Conservation (phyloP, 2,329 filamentous ascomycete genomes). For the Myriosclerotinia scirpicola region DNA sequence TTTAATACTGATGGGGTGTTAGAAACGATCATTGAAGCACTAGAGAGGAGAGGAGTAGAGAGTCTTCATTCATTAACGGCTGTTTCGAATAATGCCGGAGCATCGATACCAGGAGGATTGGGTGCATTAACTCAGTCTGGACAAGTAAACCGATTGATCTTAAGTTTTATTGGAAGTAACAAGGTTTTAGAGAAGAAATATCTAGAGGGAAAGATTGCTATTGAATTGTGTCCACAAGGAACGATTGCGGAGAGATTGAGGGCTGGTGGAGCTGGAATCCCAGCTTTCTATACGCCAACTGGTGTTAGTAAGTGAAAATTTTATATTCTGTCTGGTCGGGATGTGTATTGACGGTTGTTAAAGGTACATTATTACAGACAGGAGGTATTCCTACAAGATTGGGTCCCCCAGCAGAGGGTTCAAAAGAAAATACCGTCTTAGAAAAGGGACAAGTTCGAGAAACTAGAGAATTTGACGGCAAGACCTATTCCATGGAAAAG, state of each 20-base stretch:
- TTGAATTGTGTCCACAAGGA: constrained; percentile 75
- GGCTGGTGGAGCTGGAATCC: constrained; percentile 71
- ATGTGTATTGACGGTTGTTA: background rate
- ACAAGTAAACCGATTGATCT: constrained; percentile 68
- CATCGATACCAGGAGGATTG: constrained; percentile 65
- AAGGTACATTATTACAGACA: constrained; percentile 63
- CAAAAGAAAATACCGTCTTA: constrained; percentile 45
- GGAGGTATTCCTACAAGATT: constrained; percentile 67
- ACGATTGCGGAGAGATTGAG: constrained; percentile 69
- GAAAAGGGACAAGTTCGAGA: constrained; percentile 66
- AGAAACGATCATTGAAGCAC: constrained; percentile 70
- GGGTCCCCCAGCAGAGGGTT: constrained; percentile 50
- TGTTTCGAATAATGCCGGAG: constrained; percentile 77
- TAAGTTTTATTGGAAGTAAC: constrained; percentile 75
- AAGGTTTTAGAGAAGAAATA: constrained; percentile 74
- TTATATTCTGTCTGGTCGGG: accelerated
- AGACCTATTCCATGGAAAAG: constrained; percentile 74
- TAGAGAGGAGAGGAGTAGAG: constrained; percentile 58
- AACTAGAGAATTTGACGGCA: constrained; percentile 69
- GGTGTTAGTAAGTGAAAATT: constrained; percentile 55
- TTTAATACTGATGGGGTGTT: constrained; percentile 6
- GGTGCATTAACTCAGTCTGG: constrained; percentile 66
- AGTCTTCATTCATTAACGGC: constrained; percentile 61
- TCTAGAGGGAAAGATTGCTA: constrained; percentile 66
- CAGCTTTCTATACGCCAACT: constrained; percentile 76